These are phyloP conservation scores for Mortierella sp. DNA, from an alignment of 371 early-diverging fungal species.

Conservation along the genomic window DNA sequence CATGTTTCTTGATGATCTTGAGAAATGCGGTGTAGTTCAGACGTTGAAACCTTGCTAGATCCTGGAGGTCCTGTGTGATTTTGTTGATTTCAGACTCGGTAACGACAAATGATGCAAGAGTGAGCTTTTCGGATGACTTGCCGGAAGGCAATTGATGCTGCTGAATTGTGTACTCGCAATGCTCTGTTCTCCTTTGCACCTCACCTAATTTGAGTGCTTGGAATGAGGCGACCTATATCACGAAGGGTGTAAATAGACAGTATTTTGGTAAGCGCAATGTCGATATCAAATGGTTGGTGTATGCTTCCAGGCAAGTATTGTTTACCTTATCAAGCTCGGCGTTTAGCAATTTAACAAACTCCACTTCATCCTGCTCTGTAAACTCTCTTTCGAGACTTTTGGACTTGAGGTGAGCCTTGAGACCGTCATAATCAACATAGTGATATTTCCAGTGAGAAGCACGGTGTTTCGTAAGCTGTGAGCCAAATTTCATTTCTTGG, in stretches of 20 bases:
- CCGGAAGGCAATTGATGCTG: constrained; percentile 63
- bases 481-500: constrained; percentile 83
- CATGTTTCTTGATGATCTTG: constrained; percentile 96
- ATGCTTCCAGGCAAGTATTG: neutral
- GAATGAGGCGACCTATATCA: constrained; percentile 79
- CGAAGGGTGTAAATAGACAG: no score
- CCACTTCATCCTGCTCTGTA: constrained; percentile 76
- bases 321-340: constrained; percentile 89
- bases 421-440: constrained; percentile 87
- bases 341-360: constrained; percentile 79
- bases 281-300: neutral
- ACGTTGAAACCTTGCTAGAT: constrained; percentile 90
- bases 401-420: constrained; percentile 77
- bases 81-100: constrained; percentile 82
- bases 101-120: constrained; percentile 48
- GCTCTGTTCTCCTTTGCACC: constrained; percentile 82
- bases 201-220: constrained; percentile 83
- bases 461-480: constrained; percentile 71
- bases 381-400: constrained; percentile 55
- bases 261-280: neutral
- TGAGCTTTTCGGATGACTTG: constrained; percentile 63
- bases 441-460: constrained; percentile 82
- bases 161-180: constrained; percentile 83
- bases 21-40: constrained; percentile 95
- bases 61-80: constrained; percentile 86